Base-by-base conservation (phyloP, 805 yeast genomes). In the Hanseniaspora jakobsenii region DNA sequence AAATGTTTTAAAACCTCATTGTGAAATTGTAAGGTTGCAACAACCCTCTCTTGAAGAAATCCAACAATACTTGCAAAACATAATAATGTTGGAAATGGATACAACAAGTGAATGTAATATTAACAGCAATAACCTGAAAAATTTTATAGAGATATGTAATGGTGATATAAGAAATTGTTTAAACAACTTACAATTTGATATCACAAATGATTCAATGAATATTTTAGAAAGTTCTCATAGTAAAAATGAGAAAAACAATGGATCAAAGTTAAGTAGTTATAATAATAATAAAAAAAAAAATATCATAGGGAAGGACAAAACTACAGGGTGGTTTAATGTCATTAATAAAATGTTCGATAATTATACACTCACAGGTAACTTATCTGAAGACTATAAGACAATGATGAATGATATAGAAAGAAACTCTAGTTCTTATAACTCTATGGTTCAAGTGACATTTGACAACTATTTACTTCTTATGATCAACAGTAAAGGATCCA, bases 131-230 rank as follows among this genome's bases (percentile, higher is more conserved):
- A 65, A 70, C 18, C 52, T 91, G 14, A 71, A 76, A 13, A 82
- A 80, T 34, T 64, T 89, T 8, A 77, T 83, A 5, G 78, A 73
- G 38, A 58, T 76, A 1, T 73, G 86, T 29, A 85, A 82, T 50
- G 83, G 83, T 32, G 98, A 89, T 62, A 68, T 91, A 16, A 66
- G 98, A 52, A 82, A 85, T 22, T 81, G 95, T 59, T 66, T 89
- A 31, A 89, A 89, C 55, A 73, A 78, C 53, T 58, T 89, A 30
- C 97, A 89, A 52, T 87, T 89, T 55, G 46, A 58, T 47, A 50
- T 61, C 3, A 38, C 49, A 7, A 42, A 46, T 17, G 31, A 37
- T 17, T 28, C 27, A 3, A 10, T 24, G 18, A 14, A 31, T 21
- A 31, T 17, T 13, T 29, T 23, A 4, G 28, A 19, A 8, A 24